A percentile compares a stretch with the other conserved stretches of the same genome.
Conservation (phyloP, 2,329 filamentous ascomycete genomes). For the Ophiostoma pallidulum region DNA sequence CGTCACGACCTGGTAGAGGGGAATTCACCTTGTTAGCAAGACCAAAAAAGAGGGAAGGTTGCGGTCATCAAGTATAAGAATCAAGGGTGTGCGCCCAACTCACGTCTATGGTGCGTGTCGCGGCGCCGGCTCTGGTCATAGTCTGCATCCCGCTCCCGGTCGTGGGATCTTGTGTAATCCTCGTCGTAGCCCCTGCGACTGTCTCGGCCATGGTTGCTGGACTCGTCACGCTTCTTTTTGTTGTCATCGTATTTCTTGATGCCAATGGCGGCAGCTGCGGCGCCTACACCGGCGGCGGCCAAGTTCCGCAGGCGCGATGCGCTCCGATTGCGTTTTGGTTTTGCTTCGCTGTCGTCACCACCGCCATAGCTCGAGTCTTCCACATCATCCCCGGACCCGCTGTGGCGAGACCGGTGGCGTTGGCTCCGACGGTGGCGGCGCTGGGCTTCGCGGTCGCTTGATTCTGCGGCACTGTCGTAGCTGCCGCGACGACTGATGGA, state of each 20-base stretch:
- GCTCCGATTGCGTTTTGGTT: constrained; percentile 29
- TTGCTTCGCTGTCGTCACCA: not conserved
- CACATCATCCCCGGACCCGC: constrained; percentile 20
- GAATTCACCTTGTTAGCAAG: no score
- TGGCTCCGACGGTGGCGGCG: constrained; percentile 14
- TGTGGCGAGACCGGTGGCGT: no score
- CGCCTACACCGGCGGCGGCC: constrained; percentile 44
- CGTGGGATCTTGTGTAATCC: constrained; percentile 23
- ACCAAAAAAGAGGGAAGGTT: no score
- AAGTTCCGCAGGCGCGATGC: constrained; percentile 45
- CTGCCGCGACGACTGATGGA: constrained; percentile 16
- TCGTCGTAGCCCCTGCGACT: constrained; percentile 16
- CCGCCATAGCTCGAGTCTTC: constrained; percentile 15
- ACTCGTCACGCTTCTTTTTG: constrained; percentile 33
- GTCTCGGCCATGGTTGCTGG: constrained; percentile 25
- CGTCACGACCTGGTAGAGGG: constrained; percentile 21
- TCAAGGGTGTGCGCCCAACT: constrained; percentile 8
- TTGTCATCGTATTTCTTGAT: constrained; percentile 50
- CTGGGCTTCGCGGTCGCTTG: constrained; percentile 17
- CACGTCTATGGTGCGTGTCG: constrained; percentile 17
- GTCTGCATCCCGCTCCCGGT: constrained; percentile 23
- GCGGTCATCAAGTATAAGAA: not conserved
- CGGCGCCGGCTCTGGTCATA: not conserved
- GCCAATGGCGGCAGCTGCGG: constrained; percentile 52
- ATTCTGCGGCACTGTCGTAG: constrained; percentile 42